Percentiles rank a stretch among this genome's conserved stretches.
Conservation (phyloP, 345 rosid genomes). For the Zanthoxylum bungeanum region DNA sequence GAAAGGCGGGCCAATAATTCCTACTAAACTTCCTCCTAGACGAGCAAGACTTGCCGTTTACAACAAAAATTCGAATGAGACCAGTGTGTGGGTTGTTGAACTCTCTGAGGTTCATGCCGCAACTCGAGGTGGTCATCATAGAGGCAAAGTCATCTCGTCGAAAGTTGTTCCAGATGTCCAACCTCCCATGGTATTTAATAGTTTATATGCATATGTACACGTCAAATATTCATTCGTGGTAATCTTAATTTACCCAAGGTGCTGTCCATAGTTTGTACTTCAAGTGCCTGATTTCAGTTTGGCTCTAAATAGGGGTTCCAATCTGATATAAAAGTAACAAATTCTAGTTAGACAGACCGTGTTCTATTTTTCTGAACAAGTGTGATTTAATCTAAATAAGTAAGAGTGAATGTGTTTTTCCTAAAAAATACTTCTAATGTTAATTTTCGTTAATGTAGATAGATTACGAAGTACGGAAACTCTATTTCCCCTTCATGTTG, state of each 20-base stretch:
- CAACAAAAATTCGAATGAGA: slow-evolving; percentile 69
- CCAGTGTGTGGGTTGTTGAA: slow-evolving; percentile 69
- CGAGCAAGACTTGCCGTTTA: slow-evolving; percentile 71
- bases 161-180: slow-evolving; percentile 68
- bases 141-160: slow-evolving; percentile 71
- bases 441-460: not conserved
- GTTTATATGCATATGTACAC: not conserved
- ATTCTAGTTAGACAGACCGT: not conserved
- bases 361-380: not conserved
- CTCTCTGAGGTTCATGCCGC: slow-evolving; percentile 73
- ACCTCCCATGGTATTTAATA: slow-evolving; percentile 64
- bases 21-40: slow-evolving; percentile 70
- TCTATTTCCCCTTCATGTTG: too few species aligned
- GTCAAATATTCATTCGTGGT: not conserved
- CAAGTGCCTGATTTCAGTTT: not conserved
- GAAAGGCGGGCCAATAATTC: slow-evolving; percentile 66
- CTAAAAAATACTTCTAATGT: not conserved
- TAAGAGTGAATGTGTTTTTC: not conserved
- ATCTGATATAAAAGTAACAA: not conserved
- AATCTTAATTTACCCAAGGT: not conserved
- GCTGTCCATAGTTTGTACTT: not conserved
- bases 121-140: slow-evolving; percentile 76
- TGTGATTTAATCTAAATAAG: not conserved
- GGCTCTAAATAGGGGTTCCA: not conserved
- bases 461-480: too few species aligned